A percentile compares a stretch with the other conserved stretches of the same genome.
These are phyloP conservation scores for Cercophora sp. DNA, from an alignment of 495 filamentous ascomycete genomes.

Conservation along the genomic window DNA sequence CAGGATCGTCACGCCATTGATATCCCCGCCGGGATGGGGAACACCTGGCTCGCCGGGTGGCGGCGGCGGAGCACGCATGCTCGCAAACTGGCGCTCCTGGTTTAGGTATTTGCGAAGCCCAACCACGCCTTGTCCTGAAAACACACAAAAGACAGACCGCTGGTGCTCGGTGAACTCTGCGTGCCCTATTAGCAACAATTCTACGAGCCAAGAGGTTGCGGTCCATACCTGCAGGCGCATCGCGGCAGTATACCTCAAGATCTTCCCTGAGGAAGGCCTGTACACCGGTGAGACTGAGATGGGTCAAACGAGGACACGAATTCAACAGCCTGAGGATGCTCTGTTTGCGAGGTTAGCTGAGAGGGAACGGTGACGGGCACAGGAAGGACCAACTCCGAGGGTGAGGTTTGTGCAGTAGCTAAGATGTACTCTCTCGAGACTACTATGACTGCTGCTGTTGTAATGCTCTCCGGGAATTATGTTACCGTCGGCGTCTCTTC, in stretches of 20 bases:
- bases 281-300: conserved; percentile 94
- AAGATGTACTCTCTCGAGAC: conserved; percentile 88
- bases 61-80: conserved; percentile 11
- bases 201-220: neutral
- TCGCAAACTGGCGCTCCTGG: conserved; percentile 30
- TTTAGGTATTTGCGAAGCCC: conserved; percentile 77
- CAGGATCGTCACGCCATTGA: neutral
- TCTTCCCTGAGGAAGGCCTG: conserved; percentile 74
- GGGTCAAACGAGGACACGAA: conserved; percentile 85
- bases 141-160: conserved; percentile 93
- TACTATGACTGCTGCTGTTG: conserved; percentile 46
- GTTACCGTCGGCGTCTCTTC: conserved; percentile 46
- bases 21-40: neutral
- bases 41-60: neutral
- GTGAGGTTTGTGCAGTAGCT: conserved; percentile 89
- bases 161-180: conserved; percentile 94
- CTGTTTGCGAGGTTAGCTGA: conserved; percentile 44
- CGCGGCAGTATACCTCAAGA: conserved; percentile 76
- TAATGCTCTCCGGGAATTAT: conserved; percentile 35
- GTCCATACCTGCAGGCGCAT: conserved; percentile 67
- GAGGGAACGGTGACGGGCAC: conserved; percentile 17
- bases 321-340: conserved; percentile 88
- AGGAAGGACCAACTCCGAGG: conserved; percentile 57
- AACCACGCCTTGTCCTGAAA: conserved; percentile 81
- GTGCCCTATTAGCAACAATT: conserved; percentile 21